These are phyloP conservation scores for Podospora bellae-mahoneyi DNA, from an alignment of 495 filamentous ascomycete species.

Conservation along the genomic window DNA sequence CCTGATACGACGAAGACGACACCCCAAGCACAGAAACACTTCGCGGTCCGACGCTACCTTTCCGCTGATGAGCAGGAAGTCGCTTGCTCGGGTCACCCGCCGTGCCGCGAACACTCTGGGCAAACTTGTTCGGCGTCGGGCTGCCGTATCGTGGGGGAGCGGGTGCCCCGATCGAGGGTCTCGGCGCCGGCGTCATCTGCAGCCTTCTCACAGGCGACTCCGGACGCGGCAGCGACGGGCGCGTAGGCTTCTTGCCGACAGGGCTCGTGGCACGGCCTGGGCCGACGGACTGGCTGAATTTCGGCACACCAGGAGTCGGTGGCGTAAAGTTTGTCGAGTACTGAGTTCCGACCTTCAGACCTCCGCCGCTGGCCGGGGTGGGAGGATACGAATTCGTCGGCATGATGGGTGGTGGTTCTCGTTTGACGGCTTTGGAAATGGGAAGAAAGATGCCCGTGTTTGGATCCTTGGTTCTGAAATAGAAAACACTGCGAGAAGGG, in stretches of 20 bases:
- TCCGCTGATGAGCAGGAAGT: slow-evolving; percentile 42
- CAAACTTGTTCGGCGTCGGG: slow-evolving; percentile 64
- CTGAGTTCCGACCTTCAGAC: slow-evolving; percentile 50
- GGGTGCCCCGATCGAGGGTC: slow-evolving; percentile 54
- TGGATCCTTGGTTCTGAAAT: slow-evolving; percentile 75
- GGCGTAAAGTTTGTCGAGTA: slow-evolving; percentile 57
- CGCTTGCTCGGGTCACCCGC: slow-evolving; percentile 57
- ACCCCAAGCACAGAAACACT: slow-evolving; percentile 53
- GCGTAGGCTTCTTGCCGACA: slow-evolving; percentile 58
- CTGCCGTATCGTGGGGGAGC: slow-evolving; percentile 56
- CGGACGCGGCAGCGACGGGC: slow-evolving; percentile 78
- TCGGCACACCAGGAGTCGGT: slow-evolving; percentile 59
- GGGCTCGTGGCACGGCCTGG: slow-evolving; percentile 70
- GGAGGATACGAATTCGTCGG: slow-evolving; percentile 55
- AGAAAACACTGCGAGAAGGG: slow-evolving; percentile 55
- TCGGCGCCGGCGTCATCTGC: slow-evolving; percentile 55
- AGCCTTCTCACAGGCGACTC: slow-evolving; percentile 72
- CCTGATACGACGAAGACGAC: slow-evolving; percentile 23
- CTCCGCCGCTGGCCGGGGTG: slow-evolving; percentile 58
- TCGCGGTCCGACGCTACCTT: slow-evolving; percentile 50
- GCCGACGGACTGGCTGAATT: slow-evolving; percentile 84
- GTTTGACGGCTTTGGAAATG: slow-evolving; percentile 75
- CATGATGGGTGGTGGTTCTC: slow-evolving; percentile 56
- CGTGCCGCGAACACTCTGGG: slow-evolving; percentile 58
- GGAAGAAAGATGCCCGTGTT: slow-evolving; percentile 94